Evolutionary conservation across 2,329 filamentous ascomycete genomes (phyloP), one percentile per base, ranked within the genome.

Genomic region (Epichloe hybrida): DNA sequence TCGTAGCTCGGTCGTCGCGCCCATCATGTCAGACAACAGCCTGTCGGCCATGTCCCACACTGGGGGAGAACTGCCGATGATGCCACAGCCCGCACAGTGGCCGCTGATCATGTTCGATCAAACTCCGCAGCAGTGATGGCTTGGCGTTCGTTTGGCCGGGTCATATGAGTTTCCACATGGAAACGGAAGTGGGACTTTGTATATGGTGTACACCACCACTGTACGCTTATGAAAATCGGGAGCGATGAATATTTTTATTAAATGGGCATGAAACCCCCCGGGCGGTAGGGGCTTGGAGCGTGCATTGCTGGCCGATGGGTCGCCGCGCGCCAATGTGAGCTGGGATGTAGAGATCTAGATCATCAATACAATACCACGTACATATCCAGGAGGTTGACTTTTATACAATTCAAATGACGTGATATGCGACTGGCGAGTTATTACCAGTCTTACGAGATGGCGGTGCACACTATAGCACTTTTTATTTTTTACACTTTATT

Each of bases 31-130:
- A 5, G 49, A 51, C n/a, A 47, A 27, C 17, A 40, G 31, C 13
- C 23, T 53, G 40, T 49, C 52, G 37, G 40, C 42, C 0, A 39
- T 53, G 46, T 44, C 49, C 5, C 37, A 49, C 4, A 44, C 27
- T 4, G 46, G 46, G 15, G 15, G 43, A 12, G 62, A 62, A 27
- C 55, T 64, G 38, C 58, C 57, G 46, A 59, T 58, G 47, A 56
- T 65, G 46, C 58, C 61, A 13, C 57, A 59, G 48, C 57, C 56
- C n/a, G 47, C 50, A 5, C 61, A 61, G 39, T 66, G 64, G 64
- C 63, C 64, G 4, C 43, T 64, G 48, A 59, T 61, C 48, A 58
- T 65, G 52, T 64, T 64, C 56, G 63, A 65, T 49, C 57, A 60
- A 34, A n/a, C 42, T 2, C 39, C 53, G 20, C 51, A 51, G 17